These are phyloP conservation scores for Mrakia frigida DNA, from an alignment of 768 basidiomycete genomes.

Conservation along the genomic window DNA sequence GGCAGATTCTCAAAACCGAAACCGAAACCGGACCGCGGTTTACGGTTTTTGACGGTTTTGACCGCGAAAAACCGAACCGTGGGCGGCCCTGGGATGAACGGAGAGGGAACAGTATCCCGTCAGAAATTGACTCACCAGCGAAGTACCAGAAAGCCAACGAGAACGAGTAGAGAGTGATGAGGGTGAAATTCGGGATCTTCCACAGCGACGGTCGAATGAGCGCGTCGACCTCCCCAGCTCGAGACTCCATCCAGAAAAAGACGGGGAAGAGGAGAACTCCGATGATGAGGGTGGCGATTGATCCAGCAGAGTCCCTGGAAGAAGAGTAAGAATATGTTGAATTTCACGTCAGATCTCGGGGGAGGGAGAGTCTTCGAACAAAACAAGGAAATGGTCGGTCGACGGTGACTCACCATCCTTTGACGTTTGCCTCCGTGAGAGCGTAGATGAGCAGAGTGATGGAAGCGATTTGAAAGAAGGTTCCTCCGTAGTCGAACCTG, in stretches of 20 bases:
- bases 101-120: no score
- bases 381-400: no score
- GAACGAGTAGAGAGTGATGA: constrained; percentile 36
- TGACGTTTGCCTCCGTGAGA: constrained; percentile 38
- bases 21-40: no score
- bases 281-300: constrained; percentile 38
- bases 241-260: constrained; percentile 38
- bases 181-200: constrained; percentile 38
- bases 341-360: no score
- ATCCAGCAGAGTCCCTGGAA: constrained; percentile 26
- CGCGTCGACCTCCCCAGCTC: not conserved
- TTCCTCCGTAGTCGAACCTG: constrained; percentile 12
- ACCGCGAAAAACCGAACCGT: no score
- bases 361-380: no score
- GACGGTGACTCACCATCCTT: constrained; percentile 36
- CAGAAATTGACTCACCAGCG: not conserved
- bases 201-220: constrained; percentile 31
- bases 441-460: constrained; percentile 39
- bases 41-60: no score
- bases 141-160: constrained; percentile 24
- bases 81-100: no score
- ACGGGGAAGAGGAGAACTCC: constrained; percentile 30
- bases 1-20: no score
- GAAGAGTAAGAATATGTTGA: no score
- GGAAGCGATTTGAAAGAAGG: constrained; percentile 33